Evolutionary conservation across 305 asterid genomes (phyloP).

Genomic region (Fraxinus angustifolia): DNA sequence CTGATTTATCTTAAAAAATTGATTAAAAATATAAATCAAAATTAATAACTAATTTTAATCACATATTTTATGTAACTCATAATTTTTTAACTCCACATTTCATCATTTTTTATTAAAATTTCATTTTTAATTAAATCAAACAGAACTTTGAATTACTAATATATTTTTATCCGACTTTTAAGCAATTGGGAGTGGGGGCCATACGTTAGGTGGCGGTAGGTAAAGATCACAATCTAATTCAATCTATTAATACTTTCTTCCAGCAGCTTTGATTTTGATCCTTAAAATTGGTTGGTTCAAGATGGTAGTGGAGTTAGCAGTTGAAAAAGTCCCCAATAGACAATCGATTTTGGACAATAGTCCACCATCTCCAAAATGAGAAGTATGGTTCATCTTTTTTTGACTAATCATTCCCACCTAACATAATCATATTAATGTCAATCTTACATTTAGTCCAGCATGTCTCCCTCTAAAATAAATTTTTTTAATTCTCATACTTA

Average conservation of each 20-base stretch:
- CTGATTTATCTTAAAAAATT: no score
- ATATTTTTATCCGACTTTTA: neutral
- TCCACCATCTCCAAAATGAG: neutral
- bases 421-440: neutral
- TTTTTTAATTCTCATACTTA: no score
- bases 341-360: neutral
- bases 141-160: no score
- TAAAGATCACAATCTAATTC: neutral
- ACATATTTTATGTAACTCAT: no score
- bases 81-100: no score
- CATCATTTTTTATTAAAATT: neutral
- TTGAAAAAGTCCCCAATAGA: neutral
- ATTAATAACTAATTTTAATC: no score
- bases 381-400: neutral
- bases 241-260: neutral
- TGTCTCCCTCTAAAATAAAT: no score
- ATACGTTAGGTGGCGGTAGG: constrained; percentile 19
- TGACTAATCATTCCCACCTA: neutral
- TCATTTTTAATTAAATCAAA: no score
- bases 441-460: neutral
- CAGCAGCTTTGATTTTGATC: neutral
- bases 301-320: neutral
- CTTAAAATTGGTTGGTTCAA: neutral
- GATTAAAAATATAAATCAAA: no score
- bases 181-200: neutral